Percentiles rank a stretch among this genome's conserved stretches.
Conservation (phyloP, 1,284 basidiomycete genomes). For the Pterula multifida region DNA sequence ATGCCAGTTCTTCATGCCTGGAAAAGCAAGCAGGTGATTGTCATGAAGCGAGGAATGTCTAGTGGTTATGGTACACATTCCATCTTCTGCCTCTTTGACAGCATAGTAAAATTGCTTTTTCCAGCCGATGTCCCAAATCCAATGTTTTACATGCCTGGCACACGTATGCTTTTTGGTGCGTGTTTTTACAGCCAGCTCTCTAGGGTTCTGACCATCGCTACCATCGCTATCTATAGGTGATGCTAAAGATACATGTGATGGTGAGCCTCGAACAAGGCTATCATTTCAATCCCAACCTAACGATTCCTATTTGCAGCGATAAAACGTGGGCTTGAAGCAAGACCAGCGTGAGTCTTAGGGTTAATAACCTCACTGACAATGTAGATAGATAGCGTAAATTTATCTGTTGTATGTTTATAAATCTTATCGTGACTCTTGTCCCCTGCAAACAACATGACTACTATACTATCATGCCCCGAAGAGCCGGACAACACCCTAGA, state of each 20-base stretch:
- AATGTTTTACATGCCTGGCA: constrained; percentile 81
- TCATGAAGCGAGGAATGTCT: constrained; percentile 83
- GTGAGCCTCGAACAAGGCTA: constrained; percentile 23
- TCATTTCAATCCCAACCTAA: constrained; percentile 7
- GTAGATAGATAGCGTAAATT: background rate
- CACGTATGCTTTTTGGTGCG: constrained; percentile 74
- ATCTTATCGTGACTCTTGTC: too few relatives aligned
- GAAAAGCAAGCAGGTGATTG: constrained; percentile 83
- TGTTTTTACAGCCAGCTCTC: background rate
- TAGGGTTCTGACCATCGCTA: background rate
- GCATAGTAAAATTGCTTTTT: constrained; percentile 8
- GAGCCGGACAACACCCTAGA: too few relatives aligned
- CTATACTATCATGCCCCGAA: too few relatives aligned
- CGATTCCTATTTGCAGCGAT: constrained; percentile 26
- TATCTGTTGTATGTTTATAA: background rate
- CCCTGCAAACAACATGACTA: too few relatives aligned
- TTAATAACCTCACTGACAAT: background rate
- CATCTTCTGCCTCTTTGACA: constrained; percentile 5
- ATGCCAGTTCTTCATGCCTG: constrained; percentile 85
- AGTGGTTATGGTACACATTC: constrained; percentile 59
- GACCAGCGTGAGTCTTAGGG: constrained; percentile 9
- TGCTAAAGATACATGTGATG: constrained; percentile 78
- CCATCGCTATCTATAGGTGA: constrained; percentile 24
- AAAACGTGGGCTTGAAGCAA: constrained; percentile 40
- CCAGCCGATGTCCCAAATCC: constrained; percentile 79